These are phyloP conservation scores for Colletotrichum sp. DNA, from an alignment of 2,329 filamentous ascomycete genomes.

Conservation along the genomic window DNA sequence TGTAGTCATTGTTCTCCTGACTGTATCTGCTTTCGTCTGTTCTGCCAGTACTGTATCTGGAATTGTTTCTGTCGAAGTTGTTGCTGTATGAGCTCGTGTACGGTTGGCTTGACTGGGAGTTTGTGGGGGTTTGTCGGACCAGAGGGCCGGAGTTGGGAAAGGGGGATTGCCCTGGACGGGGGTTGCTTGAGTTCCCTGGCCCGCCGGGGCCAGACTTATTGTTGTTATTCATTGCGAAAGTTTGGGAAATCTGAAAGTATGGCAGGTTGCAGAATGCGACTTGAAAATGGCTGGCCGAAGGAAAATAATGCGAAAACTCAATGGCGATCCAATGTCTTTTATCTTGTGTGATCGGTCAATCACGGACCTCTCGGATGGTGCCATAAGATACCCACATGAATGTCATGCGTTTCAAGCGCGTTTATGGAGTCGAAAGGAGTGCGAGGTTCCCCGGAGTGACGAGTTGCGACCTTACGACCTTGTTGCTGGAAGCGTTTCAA, in stretches of 20 bases:
- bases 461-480: neutral
- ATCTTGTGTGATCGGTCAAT: neutral
- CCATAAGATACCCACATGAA: neutral
- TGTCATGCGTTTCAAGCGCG: neutral
- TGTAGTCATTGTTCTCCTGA: neutral
- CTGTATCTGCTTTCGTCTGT: neutral
- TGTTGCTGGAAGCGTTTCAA: conserved; percentile 10
- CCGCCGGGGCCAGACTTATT: neutral
- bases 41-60: conserved; percentile 8
- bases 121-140: neutral
- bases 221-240: neutral
- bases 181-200: conserved; percentile 12
- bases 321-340: neutral
- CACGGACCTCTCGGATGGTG: neutral
- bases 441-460: neutral
- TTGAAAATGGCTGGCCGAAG: neutral
- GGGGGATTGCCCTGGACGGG: conserved; percentile 16
- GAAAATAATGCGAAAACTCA: neutral
- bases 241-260: neutral
- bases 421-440: neutral
- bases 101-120: neutral
- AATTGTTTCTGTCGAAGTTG: conserved; percentile 14
- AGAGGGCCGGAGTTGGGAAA: conserved; percentile 2
- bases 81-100: conserved; percentile 17
- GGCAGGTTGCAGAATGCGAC: neutral